These are phyloP conservation scores for Phylloporus rhodoxanthus DNA, from an alignment of 768 basidiomycete genomes.

Conservation along the genomic window DNA sequence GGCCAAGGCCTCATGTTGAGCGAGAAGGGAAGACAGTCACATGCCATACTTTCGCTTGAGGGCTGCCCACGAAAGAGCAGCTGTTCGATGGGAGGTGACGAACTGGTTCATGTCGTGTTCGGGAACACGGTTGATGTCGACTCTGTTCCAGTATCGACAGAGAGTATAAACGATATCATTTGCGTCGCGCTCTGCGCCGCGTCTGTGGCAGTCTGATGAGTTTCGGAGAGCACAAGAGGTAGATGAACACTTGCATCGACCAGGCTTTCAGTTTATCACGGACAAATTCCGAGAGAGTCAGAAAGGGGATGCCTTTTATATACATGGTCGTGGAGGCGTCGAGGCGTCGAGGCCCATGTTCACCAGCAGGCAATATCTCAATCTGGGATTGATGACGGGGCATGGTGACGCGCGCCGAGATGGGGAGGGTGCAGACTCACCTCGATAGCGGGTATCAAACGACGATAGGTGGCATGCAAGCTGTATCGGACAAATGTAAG, in stretches of 20 bases:
- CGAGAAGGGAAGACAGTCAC: conserved; percentile 20
- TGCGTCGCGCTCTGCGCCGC: conserved; percentile 66
- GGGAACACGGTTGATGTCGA: conserved; percentile 81
- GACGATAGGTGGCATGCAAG: conserved; percentile 69
- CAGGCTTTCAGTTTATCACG: conserved; percentile 80
- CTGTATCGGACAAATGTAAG: conserved; percentile 33
- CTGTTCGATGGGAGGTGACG: conserved; percentile 52
- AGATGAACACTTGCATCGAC: conserved; percentile 54
- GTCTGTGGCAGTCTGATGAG: conserved; percentile 38
- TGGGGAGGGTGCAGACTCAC: conserved; percentile 32
- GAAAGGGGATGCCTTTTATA: conserved; percentile 55
- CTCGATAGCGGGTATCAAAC: conserved; percentile 71
- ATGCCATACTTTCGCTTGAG: conserved; percentile 71
- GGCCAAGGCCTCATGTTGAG: conserved; percentile 1
- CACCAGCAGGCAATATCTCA: conserved; percentile 77
- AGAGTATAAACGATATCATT: conserved; percentile 70
- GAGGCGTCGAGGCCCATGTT: conserved; percentile 71
- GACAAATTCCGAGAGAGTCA: conserved; percentile 56
- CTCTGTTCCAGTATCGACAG: conserved; percentile 70
- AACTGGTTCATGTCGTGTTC: conserved; percentile 84
- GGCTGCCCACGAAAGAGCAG: conserved; percentile 67
- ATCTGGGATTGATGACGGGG: conserved; percentile 42
- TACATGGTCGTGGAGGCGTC: conserved; percentile 63
- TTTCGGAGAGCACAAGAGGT: conserved; percentile 5
- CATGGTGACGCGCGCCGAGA: conserved; percentile 1